Evolutionary conservation across 768 basidiomycete species (phyloP).

Genomic region (Dacryopinax spathularia): DNA sequence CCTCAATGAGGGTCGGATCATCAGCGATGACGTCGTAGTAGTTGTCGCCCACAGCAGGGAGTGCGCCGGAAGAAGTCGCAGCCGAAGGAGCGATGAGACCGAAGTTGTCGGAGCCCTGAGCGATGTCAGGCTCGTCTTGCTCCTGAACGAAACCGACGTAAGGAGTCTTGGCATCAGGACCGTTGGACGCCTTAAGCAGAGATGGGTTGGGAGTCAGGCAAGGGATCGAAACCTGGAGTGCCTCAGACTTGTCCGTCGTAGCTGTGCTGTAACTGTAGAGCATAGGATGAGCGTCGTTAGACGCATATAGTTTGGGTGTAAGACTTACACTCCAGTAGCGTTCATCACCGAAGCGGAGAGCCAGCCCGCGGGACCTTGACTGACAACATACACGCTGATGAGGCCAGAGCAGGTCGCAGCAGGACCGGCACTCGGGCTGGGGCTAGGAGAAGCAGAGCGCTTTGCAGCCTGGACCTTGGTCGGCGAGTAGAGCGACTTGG

Average conservation of each 20-base stretch:
- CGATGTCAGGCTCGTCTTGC: slow-evolving; percentile 1
- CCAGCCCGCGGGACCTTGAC: neutral
- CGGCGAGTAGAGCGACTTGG: neutral
- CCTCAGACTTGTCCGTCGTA: neutral
- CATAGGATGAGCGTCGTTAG: neutral
- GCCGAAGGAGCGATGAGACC: neutral
- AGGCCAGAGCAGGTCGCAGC: neutral
- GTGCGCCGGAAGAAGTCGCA: neutral
- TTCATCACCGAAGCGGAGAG: neutral
- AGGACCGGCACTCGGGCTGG: neutral
- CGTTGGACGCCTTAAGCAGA: neutral
- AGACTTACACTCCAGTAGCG: neutral
- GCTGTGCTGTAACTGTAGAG: slow-evolving; percentile 1
- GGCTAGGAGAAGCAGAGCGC: neutral
- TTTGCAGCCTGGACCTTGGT: neutral
- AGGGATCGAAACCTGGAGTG: neutral
- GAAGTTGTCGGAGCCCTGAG: neutral
- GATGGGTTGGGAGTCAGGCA: neutral
- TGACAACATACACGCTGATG: neutral
- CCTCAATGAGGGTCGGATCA: neutral
- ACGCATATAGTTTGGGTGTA: neutral
- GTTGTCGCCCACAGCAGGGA: neutral
- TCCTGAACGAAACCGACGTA: slow-evolving; percentile 2
- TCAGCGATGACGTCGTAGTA: slow-evolving; percentile 2
- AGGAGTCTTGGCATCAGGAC: neutral